Conservation (phyloP, 2,329 filamentous ascomycete species). For the Ilyonectria sp. region DNA sequence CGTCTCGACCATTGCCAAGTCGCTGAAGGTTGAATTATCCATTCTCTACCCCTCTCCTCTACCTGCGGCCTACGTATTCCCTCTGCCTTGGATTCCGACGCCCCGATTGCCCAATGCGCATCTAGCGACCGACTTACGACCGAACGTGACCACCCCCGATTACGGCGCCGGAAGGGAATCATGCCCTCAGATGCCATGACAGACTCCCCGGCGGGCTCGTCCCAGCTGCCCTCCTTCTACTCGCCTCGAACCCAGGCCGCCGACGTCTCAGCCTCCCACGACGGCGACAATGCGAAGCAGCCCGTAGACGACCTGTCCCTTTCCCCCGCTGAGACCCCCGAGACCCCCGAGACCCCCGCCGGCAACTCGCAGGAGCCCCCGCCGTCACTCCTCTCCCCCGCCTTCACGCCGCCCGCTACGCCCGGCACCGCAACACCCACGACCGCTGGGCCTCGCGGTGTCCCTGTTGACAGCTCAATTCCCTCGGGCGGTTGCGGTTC, state of each 20-base stretch:
- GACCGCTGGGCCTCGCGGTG: constrained; percentile 62
- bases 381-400: constrained; percentile 86
- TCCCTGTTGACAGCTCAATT: constrained; percentile 73
- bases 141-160: constrained; percentile 41
- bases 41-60: constrained; percentile 18
- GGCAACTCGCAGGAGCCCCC: constrained; percentile 56
- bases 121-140: constrained; percentile 28
- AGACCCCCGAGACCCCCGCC: constrained; percentile 25
- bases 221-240: constrained; percentile 63
- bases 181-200: constrained; percentile 50
- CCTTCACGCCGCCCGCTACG: constrained; percentile 82
- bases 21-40: constrained; percentile 23
- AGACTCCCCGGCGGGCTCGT: constrained; percentile 50
- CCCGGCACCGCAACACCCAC: constrained; percentile 71
- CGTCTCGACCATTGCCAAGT: neutral
- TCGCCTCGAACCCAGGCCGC: constrained; percentile 57
- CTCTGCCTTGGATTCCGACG: constrained; percentile 10
- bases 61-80: neutral
- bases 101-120: constrained; percentile 32
- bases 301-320: constrained; percentile 57
- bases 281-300: constrained; percentile 40
- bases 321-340: constrained; percentile 42
- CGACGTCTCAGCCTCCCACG: constrained; percentile 40
- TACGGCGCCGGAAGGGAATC: constrained; percentile 42
- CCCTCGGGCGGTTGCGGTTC: constrained; percentile 72